Conservation (phyloP, 768 basidiomycete genomes). For the Lactarius evosmus region DNA sequence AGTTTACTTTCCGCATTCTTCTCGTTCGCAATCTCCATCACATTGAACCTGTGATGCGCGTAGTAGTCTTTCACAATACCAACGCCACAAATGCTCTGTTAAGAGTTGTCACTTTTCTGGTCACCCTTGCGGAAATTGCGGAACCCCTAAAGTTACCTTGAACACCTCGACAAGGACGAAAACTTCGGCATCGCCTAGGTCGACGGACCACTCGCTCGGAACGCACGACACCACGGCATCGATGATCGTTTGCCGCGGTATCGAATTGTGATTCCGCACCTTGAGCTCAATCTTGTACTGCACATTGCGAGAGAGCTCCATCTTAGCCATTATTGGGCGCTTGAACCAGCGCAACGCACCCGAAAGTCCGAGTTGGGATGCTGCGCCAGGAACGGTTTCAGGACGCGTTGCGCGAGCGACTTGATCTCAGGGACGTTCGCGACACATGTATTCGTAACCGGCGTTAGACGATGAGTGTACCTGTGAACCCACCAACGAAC, state of each 20-base stretch:
- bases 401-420: slow-evolving; percentile 51
- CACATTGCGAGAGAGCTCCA: background rate
- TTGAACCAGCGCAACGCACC: slow-evolving; percentile 36
- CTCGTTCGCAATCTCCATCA: slow-evolving; percentile 59
- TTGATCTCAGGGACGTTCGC: slow-evolving; percentile 71
- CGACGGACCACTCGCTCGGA: slow-evolving; percentile 63
- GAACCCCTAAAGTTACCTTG: slow-evolving; percentile 63
- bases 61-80: slow-evolving; percentile 74
- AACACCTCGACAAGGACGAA: slow-evolving; percentile 81
- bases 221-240: slow-evolving; percentile 68
- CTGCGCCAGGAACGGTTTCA: slow-evolving; percentile 51
- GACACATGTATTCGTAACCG: slow-evolving; percentile 62
- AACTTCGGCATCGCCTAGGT: slow-evolving; percentile 63
- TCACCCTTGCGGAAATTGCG: background rate
- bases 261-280: slow-evolving; percentile 70
- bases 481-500: slow-evolving; percentile 37
- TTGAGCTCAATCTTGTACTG: slow-evolving; percentile 83
- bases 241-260: slow-evolving; percentile 57
- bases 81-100: slow-evolving; percentile 72
- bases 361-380: slow-evolving; percentile 45
- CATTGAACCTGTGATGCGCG: slow-evolving; percentile 70
- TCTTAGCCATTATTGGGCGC: background rate
- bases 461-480: slow-evolving; percentile 66
- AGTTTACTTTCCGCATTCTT: slow-evolving; percentile 42
- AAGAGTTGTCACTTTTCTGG: background rate